Conservation (phyloP, 768 basidiomycete species). For the Terana coerulea region DNA sequence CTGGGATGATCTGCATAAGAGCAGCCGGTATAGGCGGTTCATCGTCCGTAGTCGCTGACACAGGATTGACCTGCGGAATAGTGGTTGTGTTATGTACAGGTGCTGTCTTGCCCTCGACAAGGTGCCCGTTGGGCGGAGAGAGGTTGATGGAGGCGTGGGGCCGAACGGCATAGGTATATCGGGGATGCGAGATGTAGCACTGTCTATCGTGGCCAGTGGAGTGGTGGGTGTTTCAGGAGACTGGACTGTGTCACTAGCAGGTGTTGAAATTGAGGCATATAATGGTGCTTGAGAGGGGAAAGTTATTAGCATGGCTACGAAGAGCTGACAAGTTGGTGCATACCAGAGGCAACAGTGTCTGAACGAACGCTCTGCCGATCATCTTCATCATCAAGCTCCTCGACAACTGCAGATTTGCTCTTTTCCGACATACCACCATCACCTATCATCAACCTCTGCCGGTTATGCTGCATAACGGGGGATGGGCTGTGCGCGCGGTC, state of each 20-base stretch:
- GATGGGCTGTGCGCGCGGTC: constrained; percentile 30
- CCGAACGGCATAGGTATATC: constrained; percentile 1
- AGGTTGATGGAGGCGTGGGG: constrained; percentile 3
- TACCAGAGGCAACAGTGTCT: background rate
- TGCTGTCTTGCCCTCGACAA: background rate
- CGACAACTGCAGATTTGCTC: constrained; percentile 32
- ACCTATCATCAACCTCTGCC: constrained; percentile 67
- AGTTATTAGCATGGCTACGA: constrained; percentile 3
- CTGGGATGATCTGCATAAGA: background rate
- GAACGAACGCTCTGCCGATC: constrained; percentile 23
- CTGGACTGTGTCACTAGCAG: constrained; percentile 33
- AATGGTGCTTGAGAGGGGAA: background rate
- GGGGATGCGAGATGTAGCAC: constrained; percentile 6
- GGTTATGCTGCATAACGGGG: constrained; percentile 46
- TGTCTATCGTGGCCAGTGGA: too few relatives aligned
- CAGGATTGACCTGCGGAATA: background rate
- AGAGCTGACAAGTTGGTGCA: background rate
- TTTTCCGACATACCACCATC: constrained; percentile 36
- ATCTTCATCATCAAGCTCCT: constrained; percentile 40
- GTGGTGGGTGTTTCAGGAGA: constrained; percentile 39
- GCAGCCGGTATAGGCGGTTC: too few relatives aligned
- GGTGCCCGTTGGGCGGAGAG: background rate
- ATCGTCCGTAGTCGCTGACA: background rate
- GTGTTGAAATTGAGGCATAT: constrained; percentile 46
- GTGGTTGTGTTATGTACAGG: background rate